Evolutionary conservation across 148 eudicot genomes (phyloP), one percentile per base, ranked within the genome.

Genomic region (Silene latifolia): DNA sequence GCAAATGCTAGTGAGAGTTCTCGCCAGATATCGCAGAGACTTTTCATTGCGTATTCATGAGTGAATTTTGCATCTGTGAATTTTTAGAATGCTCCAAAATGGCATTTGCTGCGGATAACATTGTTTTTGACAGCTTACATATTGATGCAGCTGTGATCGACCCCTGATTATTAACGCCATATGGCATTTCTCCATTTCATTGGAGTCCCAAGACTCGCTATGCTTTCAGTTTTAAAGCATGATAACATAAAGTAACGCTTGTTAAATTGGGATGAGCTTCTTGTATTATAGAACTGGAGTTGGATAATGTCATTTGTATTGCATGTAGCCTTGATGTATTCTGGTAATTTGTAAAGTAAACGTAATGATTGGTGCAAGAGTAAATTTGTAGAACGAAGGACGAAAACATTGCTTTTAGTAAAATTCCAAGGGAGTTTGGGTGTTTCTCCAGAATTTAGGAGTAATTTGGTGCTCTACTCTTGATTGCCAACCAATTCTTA

Each of bases 401-500:
- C n/a, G n/a, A n/a, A n/a, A n/a, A n/a, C n/a, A n/a, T n/a, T n/a
- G n/a, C n/a, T 3, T 11, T 48, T 48, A 15, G 54, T 13, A 11
- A 48, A 48, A 13, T 15, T 48, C 14, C 54, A 48, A 13, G 14
- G 15, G 11, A 11, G 54, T 18, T 59, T 57, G n/a, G 48, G 32
- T 60, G 66, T 65, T 35, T n/a, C n/a, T n/a, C n/a, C n/a, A n/a
- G n/a, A n/a, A n/a, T n/a, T n/a, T n/a, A n/a, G n/a, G n/a, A n/a
- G n/a, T n/a, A n/a, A n/a, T n/a, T 74, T 39, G 73, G 20, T 70
- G 19, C 46, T 2, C 23, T 20, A 35, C 59, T 4, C 18, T 70
- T 70, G 14, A 24, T 51, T 23, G 60, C 73, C 72, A 65, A 58
- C 79, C 79, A 69, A 53, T 71, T 65, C 79, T 75, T 75, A 75